Evolutionary conservation across 2,329 filamentous ascomycete genomes (phyloP), one percentile per base, ranked within the genome.

Genomic region (Xylaria sp.): DNA sequence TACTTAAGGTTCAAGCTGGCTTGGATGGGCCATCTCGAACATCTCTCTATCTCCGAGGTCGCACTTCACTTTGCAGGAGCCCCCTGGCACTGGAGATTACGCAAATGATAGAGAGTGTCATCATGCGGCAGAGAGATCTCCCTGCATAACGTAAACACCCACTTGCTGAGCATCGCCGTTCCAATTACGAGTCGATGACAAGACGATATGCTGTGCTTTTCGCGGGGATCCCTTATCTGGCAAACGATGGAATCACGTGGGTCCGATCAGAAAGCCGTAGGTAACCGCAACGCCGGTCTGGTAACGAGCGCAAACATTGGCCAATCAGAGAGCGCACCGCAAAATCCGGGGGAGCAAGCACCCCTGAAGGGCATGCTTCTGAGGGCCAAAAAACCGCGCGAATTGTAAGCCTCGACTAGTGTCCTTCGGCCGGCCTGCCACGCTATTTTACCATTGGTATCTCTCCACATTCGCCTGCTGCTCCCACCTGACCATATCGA

Each of bases 171-270:
- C 60, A 72, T 54, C 63, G 68, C 70, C 54, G 55, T 69, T 71
- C 74, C 74, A 74, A 76, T 76, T 75, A 78, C 68, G 69, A 72
- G 70, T 74, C 70, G 66, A 78, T 75, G 76, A 72, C 73, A 75
- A 63, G 68, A 65, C 66, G 69, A 75, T 72, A 74, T 68, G 70
- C 70, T 66, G 70, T 51, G 63, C 34, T 55, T 58, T 59, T 69
- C 65, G 65, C 68, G 69, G 69, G 68, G 59, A 71, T 70, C 62
- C 72, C 76, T 78, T 78, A 78, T 78, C 75, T 64, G 67, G 59
- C 54, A 28, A 18, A 59, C 25, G 44, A 25, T n/a, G 61, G 41
- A 63, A 73, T 78, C 77, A 78, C 76, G 78, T 78, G 77, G 74
- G 65, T 48, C 62, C 60, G 62, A 67, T 61, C 55, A 55, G 65